phyloP scores from a whole-genome alignment of 164 flowering plant species.

The Annona cherimola region DNA sequence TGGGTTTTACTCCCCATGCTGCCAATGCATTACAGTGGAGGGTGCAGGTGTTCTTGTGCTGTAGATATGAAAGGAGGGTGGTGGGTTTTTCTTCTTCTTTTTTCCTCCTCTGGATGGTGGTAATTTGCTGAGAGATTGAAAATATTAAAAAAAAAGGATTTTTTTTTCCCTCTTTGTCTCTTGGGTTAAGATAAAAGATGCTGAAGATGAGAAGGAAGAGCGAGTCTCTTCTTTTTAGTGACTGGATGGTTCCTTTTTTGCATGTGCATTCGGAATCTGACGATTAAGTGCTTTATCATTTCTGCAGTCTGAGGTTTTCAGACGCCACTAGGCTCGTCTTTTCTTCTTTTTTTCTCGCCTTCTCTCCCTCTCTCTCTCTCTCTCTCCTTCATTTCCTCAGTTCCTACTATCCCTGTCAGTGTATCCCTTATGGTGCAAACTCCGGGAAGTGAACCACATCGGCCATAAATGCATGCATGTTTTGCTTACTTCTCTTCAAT shows the following conservation, averaged over 20 bases:
- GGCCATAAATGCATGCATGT: slow-evolving; percentile 1
- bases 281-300: slow-evolving; percentile 4
- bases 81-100: neutral
- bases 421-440: neutral
- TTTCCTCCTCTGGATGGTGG: neutral
- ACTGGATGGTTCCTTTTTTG: slow-evolving; percentile 2
- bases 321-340: neutral
- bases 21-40: neutral
- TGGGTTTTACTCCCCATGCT: neutral
- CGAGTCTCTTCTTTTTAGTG: neutral
- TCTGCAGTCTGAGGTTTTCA: neutral
- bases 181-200: neutral
- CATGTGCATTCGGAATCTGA: slow-evolving; percentile 1
- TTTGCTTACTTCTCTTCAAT: neutral
- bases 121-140: neutral
- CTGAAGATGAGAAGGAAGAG: neutral
- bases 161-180: neutral
- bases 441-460: neutral
- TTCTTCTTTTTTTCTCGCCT: neutral
- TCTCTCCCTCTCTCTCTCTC: neutral
- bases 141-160: neutral
- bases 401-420: too few relatives aligned
- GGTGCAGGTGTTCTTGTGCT: neutral
- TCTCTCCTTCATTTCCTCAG: neutral
- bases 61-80: neutral